phyloP scores from a whole-genome alignment of 805 yeast genomes.

The Teunomyces atbi region DNA sequence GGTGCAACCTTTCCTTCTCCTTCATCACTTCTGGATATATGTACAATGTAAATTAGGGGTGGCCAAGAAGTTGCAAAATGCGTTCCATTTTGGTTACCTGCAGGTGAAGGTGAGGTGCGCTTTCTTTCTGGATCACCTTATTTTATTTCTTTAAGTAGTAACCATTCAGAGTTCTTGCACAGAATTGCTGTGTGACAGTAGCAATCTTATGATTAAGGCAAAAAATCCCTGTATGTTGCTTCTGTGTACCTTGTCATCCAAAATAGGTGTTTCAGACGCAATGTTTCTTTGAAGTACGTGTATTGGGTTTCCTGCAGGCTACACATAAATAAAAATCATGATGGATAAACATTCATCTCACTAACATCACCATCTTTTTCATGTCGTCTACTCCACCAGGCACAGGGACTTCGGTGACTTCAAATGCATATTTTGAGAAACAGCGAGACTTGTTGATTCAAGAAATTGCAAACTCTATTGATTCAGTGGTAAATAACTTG shows the following conservation, averaged over 20 bases:
- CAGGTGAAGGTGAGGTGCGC: neutral
- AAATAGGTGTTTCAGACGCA: too few species aligned
- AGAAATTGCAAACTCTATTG: constrained; percentile 58
- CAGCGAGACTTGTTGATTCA: constrained; percentile 59
- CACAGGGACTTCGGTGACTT: neutral
- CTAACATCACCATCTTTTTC: neutral
- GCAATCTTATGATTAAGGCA: neutral
- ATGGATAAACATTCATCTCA: too few species aligned
- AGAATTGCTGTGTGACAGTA: neutral
- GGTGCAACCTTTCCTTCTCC: too few species aligned
- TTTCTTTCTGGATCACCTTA: neutral
- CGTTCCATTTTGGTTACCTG: neutral
- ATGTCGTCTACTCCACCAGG: constrained; percentile 3
- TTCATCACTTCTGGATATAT: too few species aligned
- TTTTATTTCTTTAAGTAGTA: neutral
- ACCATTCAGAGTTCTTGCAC: neutral
- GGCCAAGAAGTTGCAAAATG: neutral
- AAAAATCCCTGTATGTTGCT: too few species aligned
- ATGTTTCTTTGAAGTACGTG: too few species aligned
- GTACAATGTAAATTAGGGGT: too few species aligned
- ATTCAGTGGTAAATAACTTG: constrained; percentile 60
- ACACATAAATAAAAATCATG: too few species aligned
- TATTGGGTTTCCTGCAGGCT: too few species aligned
- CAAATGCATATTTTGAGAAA: constrained; percentile 42
- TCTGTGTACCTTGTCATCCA: too few species aligned